Evolutionary conservation across 1,284 basidiomycete species (phyloP).

Genomic region (Anthracocystis walkeri): DNA sequence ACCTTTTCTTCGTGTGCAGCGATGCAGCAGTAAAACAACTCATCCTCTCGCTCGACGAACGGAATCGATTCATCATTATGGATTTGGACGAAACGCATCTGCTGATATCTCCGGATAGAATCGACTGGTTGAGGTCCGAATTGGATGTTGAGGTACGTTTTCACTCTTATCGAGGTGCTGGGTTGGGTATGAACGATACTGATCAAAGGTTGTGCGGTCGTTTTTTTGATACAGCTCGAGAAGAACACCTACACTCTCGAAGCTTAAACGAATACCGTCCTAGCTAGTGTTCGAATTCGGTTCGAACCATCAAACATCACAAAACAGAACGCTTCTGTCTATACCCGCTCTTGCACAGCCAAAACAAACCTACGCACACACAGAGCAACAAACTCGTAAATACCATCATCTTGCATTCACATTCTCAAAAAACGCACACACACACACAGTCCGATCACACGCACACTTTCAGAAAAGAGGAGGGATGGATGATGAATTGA

Average conservation of each 20-base stretch:
- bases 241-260: conserved; percentile 66
- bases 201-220: neutral
- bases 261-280: conserved; percentile 17
- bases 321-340: neutral
- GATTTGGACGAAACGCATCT: conserved; percentile 87
- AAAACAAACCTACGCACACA: neutral
- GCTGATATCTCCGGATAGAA: conserved; percentile 82
- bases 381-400: conserved; percentile 1
- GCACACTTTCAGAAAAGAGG: neutral
- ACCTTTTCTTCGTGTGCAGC: conserved; percentile 70
- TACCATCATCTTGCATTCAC: too few species aligned
- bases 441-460: neutral
- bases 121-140: conserved; percentile 78
- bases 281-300: too few species aligned
- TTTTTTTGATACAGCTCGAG: conserved; percentile 51
- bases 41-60: conserved; percentile 82
- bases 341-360: neutral
- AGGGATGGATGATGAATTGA: neutral
- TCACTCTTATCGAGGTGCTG: neutral
- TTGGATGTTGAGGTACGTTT: conserved; percentile 80
- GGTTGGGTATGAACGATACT: too few species aligned
- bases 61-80: conserved; percentile 79
- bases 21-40: conserved; percentile 92
- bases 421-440: neutral
- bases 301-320: neutral